These are phyloP conservation scores for Cucurbita maxima DNA, from an alignment of 306 rosid species.

Conservation along the genomic window DNA sequence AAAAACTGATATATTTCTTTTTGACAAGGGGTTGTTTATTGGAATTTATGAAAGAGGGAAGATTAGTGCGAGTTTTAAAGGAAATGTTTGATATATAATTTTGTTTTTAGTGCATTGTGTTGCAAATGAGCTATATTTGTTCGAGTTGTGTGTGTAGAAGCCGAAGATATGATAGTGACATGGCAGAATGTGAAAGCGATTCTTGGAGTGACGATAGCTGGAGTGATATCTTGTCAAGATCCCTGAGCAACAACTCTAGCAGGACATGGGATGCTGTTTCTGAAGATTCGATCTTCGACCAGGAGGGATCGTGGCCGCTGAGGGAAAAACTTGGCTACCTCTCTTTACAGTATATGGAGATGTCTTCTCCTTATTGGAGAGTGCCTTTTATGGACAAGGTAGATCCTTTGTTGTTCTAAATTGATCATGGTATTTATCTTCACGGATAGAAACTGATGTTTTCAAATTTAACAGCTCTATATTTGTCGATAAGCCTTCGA, in stretches of 20 bases:
- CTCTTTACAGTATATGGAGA: conserved; percentile 42
- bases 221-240: conserved; percentile 46
- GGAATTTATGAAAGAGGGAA: not conserved
- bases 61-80: not conserved
- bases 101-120: not conserved
- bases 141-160: conserved; percentile 13
- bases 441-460: too few relatives aligned
- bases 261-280: conserved; percentile 52
- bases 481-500: not conserved
- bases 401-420: not conserved
- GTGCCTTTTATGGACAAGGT: conserved; percentile 59
- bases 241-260: conserved; percentile 54
- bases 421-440: too few relatives aligned
- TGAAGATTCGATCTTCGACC: conserved; percentile 54
- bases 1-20: not conserved
- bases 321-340: conserved; percentile 48
- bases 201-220: conserved; percentile 67
- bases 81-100: not conserved
- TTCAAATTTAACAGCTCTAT: not conserved
- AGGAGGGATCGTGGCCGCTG: conserved; percentile 27
- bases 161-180: conserved; percentile 26
- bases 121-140: not conserved
- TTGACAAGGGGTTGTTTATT: not conserved
- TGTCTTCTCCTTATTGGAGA: conserved; percentile 47
- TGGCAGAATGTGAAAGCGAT: conserved; percentile 48